Conservation (phyloP, 108 stramenopile genomes). For the Conticribra guillardii region DNA sequence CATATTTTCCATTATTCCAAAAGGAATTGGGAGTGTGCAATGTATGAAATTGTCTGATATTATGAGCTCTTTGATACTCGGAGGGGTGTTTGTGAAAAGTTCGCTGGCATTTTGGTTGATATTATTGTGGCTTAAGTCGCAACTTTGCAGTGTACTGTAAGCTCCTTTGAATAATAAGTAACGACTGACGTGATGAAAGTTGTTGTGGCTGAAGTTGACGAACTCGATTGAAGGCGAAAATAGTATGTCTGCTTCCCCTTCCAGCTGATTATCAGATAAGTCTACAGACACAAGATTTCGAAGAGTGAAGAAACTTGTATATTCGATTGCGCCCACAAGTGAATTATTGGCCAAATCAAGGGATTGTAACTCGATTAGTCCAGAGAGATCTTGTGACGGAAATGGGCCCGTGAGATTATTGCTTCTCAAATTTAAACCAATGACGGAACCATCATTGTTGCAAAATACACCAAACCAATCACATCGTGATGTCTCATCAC, state of each 20-base stretch:
- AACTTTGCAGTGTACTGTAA: slow-evolving; percentile 22
- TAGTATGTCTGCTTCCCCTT: slow-evolving; percentile 53
- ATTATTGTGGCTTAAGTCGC: slow-evolving; percentile 50
- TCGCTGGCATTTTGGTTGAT: slow-evolving; percentile 29
- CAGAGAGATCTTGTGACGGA: background rate
- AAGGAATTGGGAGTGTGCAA: slow-evolving; percentile 8
- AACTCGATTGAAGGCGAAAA: slow-evolving; percentile 55
- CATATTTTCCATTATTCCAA: background rate
- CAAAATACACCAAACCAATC: slow-evolving; percentile 28
- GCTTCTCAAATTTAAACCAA: slow-evolving; percentile 9
- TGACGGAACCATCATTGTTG: slow-evolving; percentile 18
- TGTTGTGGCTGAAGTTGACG: slow-evolving; percentile 56
- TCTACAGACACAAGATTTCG: slow-evolving; percentile 38
- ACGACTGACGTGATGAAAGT: slow-evolving; percentile 39
- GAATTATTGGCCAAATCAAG: slow-evolving; percentile 28
- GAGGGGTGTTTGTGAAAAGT: slow-evolving; percentile 26
- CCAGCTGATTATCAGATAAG: slow-evolving; percentile 17
- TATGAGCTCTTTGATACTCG: slow-evolving; percentile 18
- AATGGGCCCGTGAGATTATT: slow-evolving; percentile 23
- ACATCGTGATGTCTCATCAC: background rate
- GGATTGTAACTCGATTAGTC: slow-evolving; percentile 5
- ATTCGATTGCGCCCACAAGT: slow-evolving; percentile 13
- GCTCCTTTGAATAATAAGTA: slow-evolving; percentile 53
- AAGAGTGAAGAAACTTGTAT: slow-evolving; percentile 30
- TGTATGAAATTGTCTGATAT: no score